Percentiles rank a stretch among this genome's conserved stretches.
Conservation (phyloP, 805 yeast species). For the Spathaspora sp. region DNA sequence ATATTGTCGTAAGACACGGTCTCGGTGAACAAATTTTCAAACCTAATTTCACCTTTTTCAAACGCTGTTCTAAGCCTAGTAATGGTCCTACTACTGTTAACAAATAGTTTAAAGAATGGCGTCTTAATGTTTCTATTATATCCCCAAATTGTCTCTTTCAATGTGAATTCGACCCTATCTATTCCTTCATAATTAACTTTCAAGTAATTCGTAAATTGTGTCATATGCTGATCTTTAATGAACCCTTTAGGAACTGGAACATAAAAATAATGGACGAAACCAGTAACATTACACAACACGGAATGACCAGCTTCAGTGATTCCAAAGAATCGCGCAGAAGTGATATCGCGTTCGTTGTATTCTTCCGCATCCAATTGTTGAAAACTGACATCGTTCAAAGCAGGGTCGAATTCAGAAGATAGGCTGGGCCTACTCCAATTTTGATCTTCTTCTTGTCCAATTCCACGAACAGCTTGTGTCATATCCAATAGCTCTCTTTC, state of each 20-base stretch:
- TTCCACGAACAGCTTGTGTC: conserved; percentile 24
- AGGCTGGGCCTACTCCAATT: conserved; percentile 55
- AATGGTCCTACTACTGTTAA: conserved; percentile 62
- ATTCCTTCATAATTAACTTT: conserved; percentile 53
- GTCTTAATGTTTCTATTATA: conserved; percentile 72
- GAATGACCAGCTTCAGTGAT: conserved; percentile 86
- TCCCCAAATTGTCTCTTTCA: conserved; percentile 93
- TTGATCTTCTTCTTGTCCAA: conserved; percentile 33
- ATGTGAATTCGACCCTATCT: conserved; percentile 56
- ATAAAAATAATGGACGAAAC: conserved; percentile 85
- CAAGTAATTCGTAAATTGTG: conserved; percentile 43
- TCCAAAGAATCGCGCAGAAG: conserved; percentile 84
- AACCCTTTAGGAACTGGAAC: conserved; percentile 88
- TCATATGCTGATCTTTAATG: conserved; percentile 49
- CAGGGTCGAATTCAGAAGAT: conserved; percentile 47
- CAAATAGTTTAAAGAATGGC: conserved; percentile 75
- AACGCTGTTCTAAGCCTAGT: conserved; percentile 72
- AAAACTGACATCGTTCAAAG: conserved; percentile 55
- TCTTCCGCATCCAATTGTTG: conserved; percentile 97
- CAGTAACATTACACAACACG: conserved; percentile 83
- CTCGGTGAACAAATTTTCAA: conserved; percentile 60
- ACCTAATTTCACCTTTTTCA: conserved; percentile 75
- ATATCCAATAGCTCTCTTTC: conserved; percentile 36
- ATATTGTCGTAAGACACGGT: conserved; percentile 84
- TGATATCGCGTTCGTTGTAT: conserved; percentile 50